phyloP scores from a whole-genome alignment of 2,329 filamentous ascomycete genomes.

The Monosporascus sp. region DNA sequence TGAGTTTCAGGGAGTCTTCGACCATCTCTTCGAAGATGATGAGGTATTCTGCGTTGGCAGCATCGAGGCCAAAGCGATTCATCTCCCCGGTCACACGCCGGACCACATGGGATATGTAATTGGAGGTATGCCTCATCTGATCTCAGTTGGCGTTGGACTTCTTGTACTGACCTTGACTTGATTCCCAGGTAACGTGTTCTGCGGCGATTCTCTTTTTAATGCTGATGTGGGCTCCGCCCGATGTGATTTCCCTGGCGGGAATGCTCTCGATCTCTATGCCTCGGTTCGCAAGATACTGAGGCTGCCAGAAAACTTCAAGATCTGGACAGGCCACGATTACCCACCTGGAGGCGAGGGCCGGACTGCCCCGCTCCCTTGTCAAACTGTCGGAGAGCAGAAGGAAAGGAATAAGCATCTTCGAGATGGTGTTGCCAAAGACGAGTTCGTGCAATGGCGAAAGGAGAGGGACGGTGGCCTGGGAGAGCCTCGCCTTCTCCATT shows the following conservation, averaged over 20 bases:
- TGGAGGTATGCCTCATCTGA: conserved; percentile 31
- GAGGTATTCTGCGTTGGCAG: conserved; percentile 47
- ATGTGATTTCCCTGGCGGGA: conserved; percentile 50
- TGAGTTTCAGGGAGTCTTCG: conserved; percentile 46
- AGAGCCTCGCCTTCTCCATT: conserved; percentile 44
- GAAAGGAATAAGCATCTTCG: conserved; percentile 42
- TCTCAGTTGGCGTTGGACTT: too few species aligned
- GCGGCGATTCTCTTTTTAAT: conserved; percentile 38
- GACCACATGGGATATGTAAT: conserved; percentile 57
- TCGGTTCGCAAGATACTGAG: conserved; percentile 36
- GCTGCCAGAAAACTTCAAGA: conserved; percentile 37
- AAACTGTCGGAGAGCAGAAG: conserved; percentile 43
- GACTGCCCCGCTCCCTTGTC: conserved; percentile 30
- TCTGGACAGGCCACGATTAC: conserved; percentile 55
- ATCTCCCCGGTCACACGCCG: conserved; percentile 57
- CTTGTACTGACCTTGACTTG: too few species aligned
- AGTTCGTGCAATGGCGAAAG: conserved; percentile 39
- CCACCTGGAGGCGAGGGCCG: conserved; percentile 29
- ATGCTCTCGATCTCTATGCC: conserved; percentile 36
- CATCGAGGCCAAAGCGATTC: conserved; percentile 40
- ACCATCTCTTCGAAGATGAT: conserved; percentile 48
- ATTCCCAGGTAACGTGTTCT: conserved; percentile 32
- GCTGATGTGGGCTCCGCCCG: conserved; percentile 36
- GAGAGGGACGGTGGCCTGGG: conserved; percentile 39
- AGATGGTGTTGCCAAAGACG: conserved; percentile 33